phyloP scores from a whole-genome alignment of 345 rosid species.

The Hibiscus trionum region DNA sequence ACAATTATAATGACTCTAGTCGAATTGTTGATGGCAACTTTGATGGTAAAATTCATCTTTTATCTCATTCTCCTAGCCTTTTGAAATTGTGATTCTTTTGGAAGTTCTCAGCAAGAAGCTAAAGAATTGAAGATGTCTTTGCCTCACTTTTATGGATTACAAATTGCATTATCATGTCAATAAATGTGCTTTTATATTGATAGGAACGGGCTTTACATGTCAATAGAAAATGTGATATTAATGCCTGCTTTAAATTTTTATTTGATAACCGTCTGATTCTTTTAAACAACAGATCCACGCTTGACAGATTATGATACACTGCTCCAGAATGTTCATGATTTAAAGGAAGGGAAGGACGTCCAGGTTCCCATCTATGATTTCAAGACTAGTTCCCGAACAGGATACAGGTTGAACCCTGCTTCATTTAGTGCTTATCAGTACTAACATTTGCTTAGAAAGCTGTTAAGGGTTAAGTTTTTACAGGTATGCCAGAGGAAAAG shows the following conservation, averaged over 20 bases:
- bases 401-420: slow-evolving; percentile 64
- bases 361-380: slow-evolving; percentile 95
- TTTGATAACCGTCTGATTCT: not conserved
- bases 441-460: slow-evolving; percentile 13
- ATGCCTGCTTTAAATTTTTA: not conserved
- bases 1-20: slow-evolving; percentile 86
- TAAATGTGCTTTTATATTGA: not conserved
- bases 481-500: not conserved
- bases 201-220: no score
- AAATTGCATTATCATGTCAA: not conserved
- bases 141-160: no score
- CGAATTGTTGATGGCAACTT: slow-evolving; percentile 91
- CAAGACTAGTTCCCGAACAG: slow-evolving; percentile 79
- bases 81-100: no score
- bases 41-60: slow-evolving; percentile 48
- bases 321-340: slow-evolving; percentile 69
- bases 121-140: no score
- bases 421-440: slow-evolving; percentile 2
- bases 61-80: not conserved
- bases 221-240: not conserved
- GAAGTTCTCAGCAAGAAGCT: no score
- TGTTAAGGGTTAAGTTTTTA: slow-evolving; percentile 7
- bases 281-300: slow-evolving; percentile 65
- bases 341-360: slow-evolving; percentile 67
- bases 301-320: slow-evolving; percentile 89